Conservation (phyloP, 805 yeast species). For the Middelhovenomyces tepae region DNA sequence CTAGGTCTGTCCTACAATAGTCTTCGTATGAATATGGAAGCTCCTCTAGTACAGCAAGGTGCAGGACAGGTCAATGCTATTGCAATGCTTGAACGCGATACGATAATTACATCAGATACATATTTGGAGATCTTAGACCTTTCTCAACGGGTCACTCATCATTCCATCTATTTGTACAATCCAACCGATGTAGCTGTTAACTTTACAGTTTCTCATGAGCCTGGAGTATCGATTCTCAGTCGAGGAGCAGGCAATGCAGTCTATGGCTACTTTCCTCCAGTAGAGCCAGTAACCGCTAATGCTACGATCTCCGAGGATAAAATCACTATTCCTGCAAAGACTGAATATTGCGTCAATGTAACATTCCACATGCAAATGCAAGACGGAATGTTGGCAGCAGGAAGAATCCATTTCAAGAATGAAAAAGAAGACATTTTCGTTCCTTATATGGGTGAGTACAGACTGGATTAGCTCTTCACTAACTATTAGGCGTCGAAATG, state of each 20-base stretch:
- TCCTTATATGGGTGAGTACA: background rate
- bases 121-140: constrained; percentile 1
- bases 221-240: constrained; percentile 1
- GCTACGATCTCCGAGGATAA: background rate
- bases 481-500: too few relatives aligned
- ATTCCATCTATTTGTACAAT: background rate
- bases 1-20: background rate
- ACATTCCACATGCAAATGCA: too few relatives aligned
- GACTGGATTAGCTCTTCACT: background rate
- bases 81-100: constrained; percentile 11
- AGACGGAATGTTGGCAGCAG: too few relatives aligned
- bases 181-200: background rate
- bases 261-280: constrained; percentile 1
- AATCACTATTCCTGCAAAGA: constrained; percentile 1
- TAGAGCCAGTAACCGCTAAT: background rate
- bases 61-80: constrained; percentile 17
- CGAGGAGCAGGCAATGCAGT: background rate
- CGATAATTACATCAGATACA: constrained; percentile 6
- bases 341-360: background rate
- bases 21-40: constrained; percentile 1
- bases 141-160: background rate
- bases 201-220: background rate
- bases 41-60: constrained; percentile 18
- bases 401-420: constrained; percentile 1
- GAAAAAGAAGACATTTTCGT: constrained; percentile 1